phyloP scores from a whole-genome alignment of 202 grass and related monocot species.

The Alloteropsis angusta region DNA sequence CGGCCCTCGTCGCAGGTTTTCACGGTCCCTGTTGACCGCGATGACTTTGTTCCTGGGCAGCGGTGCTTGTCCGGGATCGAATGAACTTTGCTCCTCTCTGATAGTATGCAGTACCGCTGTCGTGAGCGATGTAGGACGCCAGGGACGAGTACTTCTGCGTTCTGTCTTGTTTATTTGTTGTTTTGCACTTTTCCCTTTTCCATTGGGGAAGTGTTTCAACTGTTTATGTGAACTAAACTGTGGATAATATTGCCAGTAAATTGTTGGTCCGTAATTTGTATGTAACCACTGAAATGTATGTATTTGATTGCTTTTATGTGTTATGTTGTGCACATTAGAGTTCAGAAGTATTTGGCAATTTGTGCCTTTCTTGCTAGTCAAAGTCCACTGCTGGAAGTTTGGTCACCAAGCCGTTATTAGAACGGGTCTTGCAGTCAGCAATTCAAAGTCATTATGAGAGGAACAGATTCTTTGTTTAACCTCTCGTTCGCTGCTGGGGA shows the following conservation, averaged over 20 bases:
- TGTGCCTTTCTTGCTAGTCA: slow-evolving; percentile 33
- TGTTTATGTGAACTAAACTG: neutral
- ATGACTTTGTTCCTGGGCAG: neutral
- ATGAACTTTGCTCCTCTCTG: neutral
- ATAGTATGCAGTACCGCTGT: neutral
- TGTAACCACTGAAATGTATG: neutral
- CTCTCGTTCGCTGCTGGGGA: neutral
- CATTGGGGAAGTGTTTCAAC: neutral
- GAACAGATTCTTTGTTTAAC: slow-evolving; percentile 12
- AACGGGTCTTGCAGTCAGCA: slow-evolving; percentile 38
- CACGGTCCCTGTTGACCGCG: neutral
- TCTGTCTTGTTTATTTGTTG: neutral
- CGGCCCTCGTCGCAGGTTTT: neutral
- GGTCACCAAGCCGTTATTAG: neutral
- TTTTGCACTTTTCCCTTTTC: neutral
- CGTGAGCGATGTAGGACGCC: neutral
- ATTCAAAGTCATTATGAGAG: slow-evolving; percentile 33
- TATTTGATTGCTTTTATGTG: neutral
- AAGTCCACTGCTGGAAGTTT: slow-evolving; percentile 36
- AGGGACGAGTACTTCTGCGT: neutral
- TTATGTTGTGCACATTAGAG: neutral
- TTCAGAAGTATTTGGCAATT: slow-evolving; percentile 7
- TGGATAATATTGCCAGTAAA: neutral
- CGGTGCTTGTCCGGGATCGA: neutral
- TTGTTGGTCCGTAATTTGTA: neutral